These are phyloP conservation scores for Globisporangium spinosum DNA, from an alignment of 352 stramenopile species.

Conservation along the genomic window DNA sequence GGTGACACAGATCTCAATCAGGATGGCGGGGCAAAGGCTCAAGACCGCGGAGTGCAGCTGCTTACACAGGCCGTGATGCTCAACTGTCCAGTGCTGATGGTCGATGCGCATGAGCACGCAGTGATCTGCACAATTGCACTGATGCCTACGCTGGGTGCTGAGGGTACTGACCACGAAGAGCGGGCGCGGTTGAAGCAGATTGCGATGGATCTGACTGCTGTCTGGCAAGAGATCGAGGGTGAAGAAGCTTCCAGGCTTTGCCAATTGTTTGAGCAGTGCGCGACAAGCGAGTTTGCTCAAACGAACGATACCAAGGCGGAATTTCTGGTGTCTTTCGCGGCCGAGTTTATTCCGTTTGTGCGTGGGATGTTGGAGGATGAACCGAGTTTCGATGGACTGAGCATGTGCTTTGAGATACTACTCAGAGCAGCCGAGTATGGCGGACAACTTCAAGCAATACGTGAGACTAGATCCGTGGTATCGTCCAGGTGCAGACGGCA, in stretches of 20 bases:
- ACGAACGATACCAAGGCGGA: neutral
- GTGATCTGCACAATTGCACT: constrained; percentile 41
- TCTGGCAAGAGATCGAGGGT: constrained; percentile 11
- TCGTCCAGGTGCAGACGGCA: constrained; percentile 4
- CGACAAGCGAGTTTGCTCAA: neutral
- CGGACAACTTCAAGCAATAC: neutral
- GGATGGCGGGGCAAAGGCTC: neutral
- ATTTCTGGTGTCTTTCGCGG: constrained; percentile 4
- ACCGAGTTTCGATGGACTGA: constrained; percentile 13
- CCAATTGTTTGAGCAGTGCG: constrained; percentile 2
- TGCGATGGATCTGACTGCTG: constrained; percentile 10
- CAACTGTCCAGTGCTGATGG: constrained; percentile 31
- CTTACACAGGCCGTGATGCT: constrained; percentile 27
- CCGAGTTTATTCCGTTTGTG: constrained; percentile 1
- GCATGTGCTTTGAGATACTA: constrained; percentile 33
- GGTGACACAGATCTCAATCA: neutral
- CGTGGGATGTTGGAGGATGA: neutral
- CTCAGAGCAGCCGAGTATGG: constrained; percentile 20
- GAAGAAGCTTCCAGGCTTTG: neutral
- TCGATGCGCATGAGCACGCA: constrained; percentile 32
- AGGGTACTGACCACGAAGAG: neutral
- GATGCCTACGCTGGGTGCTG: constrained; percentile 27
- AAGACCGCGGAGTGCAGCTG: constrained; percentile 20
- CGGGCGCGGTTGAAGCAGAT: neutral
- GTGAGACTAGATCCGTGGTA: neutral